Base-by-base conservation (phyloP, 345 rosid genomes). In the Citrus australasica region DNA sequence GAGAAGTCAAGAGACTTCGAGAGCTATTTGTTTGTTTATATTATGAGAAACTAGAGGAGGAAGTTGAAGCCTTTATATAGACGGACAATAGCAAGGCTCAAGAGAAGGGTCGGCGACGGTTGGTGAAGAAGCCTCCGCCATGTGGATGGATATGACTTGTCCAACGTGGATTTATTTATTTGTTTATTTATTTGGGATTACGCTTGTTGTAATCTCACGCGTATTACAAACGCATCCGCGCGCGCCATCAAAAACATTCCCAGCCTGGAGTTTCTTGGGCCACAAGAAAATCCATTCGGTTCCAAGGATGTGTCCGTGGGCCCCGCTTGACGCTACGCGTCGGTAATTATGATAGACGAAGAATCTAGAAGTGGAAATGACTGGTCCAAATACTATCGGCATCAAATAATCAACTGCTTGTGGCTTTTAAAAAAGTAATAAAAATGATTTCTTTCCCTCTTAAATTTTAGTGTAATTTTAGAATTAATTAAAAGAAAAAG, bases 41-140 rank as follows among this genome's bases (percentile, higher is more conserved):
- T 21, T 0, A 75, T 62, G 42, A 1, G 7, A 40, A 13, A 19
- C 1, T 0, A 1, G 37, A 0, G 0, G 0, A 24, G 0, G 6
- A 3, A 11, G 4, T 33, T 21, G 19, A 27, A 5, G 60, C 38
- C 42, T 6, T 10, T 42, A 42, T 63, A 75, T 28, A 62, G 48
- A 46, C 51, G 0, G 17, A 46, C 51, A 46, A 11, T 0, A 46
- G 51, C 51, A 46, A 13, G 58, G 9, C 51, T 11, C 30, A 30
- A 17, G 22, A 19, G 40, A 42, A 17, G 28, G 40, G 27, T 60
- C 55, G 67, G 25, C 38, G 67, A 59, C 46, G 28, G 48, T 13
- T 9, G 9, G 10, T 4, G 64, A 72, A 56, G 65, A 56, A 6
- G 19, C 1, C 13, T 13, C 21, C 2, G 35, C 67, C 37, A 28